phyloP scores from a whole-genome alignment of 2,329 filamentous ascomycete species.

The Triangularia verruculosa region DNA sequence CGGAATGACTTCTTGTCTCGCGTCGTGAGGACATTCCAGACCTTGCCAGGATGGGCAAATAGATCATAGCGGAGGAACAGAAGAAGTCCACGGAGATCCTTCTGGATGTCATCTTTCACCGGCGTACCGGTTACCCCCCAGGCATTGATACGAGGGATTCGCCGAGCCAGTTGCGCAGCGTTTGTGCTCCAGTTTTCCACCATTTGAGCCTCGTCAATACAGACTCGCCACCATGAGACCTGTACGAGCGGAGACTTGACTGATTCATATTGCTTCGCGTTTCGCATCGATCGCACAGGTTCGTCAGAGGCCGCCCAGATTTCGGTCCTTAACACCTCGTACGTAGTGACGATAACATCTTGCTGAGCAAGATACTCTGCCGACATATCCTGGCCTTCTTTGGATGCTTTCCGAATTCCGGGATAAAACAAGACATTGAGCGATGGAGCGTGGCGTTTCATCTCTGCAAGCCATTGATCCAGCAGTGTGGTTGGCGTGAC shows the following conservation, averaged over 20 bases:
- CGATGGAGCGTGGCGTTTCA: constrained; percentile 55
- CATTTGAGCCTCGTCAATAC: constrained; percentile 82
- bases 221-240: constrained; percentile 84
- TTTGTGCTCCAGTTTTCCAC: constrained; percentile 84
- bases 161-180: constrained; percentile 73
- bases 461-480: constrained; percentile 61
- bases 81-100: constrained; percentile 75
- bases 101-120: constrained; percentile 59
- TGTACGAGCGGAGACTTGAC: constrained; percentile 73
- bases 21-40: constrained; percentile 67
- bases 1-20: constrained; percentile 63
- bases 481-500: constrained; percentile 56
- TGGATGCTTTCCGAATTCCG: constrained; percentile 43
- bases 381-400: constrained; percentile 37
- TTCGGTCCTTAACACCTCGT: constrained; percentile 71
- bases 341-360: constrained; percentile 64
- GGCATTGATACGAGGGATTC: constrained; percentile 79
- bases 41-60: constrained; percentile 59
- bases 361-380: constrained; percentile 46
- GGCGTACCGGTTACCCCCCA: constrained; percentile 95
- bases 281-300: constrained; percentile 65
- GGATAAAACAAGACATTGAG: constrained; percentile 56
- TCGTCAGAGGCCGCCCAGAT: constrained; percentile 71
- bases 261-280: constrained; percentile 62
- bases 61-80: constrained; percentile 78